Conservation (phyloP, 2,329 filamentous ascomycete species). For the Colletotrichum cereale region DNA sequence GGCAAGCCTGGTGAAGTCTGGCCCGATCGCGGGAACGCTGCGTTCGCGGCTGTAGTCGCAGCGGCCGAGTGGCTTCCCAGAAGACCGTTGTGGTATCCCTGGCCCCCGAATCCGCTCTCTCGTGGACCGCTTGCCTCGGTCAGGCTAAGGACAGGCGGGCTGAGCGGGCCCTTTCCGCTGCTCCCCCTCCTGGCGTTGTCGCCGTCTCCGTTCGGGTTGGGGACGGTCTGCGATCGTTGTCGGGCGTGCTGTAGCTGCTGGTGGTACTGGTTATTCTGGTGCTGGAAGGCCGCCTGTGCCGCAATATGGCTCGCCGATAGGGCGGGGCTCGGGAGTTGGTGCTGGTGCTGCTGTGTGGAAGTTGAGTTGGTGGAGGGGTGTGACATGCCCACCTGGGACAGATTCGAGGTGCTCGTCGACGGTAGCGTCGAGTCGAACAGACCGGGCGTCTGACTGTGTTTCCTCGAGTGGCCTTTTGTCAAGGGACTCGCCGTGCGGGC, state of each 20-base stretch:
- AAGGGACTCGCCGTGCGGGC: constrained; percentile 46
- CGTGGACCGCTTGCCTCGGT: constrained; percentile 74
- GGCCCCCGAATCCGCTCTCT: constrained; percentile 65
- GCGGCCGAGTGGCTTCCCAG: constrained; percentile 71
- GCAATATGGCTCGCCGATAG: constrained; percentile 82
- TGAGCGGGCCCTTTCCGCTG: constrained; percentile 64
- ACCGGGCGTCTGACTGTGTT: constrained; percentile 80
- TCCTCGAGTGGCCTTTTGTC: constrained; percentile 65
- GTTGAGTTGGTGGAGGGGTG: constrained; percentile 52
- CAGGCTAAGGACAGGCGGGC: constrained; percentile 72
- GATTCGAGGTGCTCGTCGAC: constrained; percentile 68
- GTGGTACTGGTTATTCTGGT: constrained; percentile 58
- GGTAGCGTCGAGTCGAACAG: constrained; percentile 82
- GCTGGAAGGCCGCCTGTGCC: constrained; percentile 79
- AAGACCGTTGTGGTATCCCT: constrained; percentile 71
- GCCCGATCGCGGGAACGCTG: constrained; percentile 77
- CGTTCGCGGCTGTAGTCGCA: constrained; percentile 79
- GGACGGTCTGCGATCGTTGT: constrained; percentile 81
- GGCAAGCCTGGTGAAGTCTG: constrained; percentile 62
- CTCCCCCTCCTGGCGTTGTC: constrained; percentile 54
- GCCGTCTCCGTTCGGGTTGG: constrained; percentile 57
- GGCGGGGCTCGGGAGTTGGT: constrained; percentile 47
- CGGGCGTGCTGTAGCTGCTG: constrained; percentile 67
- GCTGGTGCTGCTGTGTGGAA: constrained; percentile 29
- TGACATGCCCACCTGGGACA: constrained; percentile 62